A percentile compares a stretch with the other conserved stretches of the same genome.
Conservation (phyloP, 2,329 filamentous ascomycete genomes). For the Clonostachys rosea region DNA sequence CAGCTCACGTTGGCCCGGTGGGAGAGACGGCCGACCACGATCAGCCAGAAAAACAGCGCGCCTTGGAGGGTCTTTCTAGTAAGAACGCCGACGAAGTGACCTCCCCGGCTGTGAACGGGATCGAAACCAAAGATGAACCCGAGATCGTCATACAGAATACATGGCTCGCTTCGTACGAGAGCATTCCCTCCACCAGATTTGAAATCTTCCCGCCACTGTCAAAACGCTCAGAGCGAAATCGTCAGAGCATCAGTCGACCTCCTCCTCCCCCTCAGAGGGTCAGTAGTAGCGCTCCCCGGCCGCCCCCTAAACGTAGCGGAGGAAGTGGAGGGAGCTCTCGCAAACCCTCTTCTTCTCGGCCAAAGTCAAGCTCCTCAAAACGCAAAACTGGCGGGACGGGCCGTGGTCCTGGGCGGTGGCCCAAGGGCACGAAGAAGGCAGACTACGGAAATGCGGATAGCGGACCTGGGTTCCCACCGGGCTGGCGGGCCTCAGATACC, state of each 20-base stretch:
- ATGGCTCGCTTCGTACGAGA: constrained; percentile 44
- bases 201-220: constrained; percentile 70
- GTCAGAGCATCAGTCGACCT: constrained; percentile 33
- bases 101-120: constrained; percentile 1
- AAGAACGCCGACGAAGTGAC: constrained; percentile 24
- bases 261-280: constrained; percentile 8
- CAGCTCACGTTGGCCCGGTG: neutral
- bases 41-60: constrained; percentile 13
- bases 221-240: constrained; percentile 40
- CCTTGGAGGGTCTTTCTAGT: constrained; percentile 10
- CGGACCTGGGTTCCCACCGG: constrained; percentile 58
- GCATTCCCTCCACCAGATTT: constrained; percentile 67
- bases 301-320: constrained; percentile 7
- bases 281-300: constrained; percentile 15
- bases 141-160: constrained; percentile 13
- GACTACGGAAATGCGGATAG: constrained; percentile 65
- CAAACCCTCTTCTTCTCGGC: constrained; percentile 25
- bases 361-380: constrained; percentile 33
- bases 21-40: neutral
- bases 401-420: constrained; percentile 60
- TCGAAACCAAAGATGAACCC: constrained; percentile 10
- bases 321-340: constrained; percentile 9
- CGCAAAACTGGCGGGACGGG: constrained; percentile 59
- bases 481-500: constrained; percentile 30
- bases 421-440: constrained; percentile 64